These are phyloP conservation scores for Irpex sp. DNA, from an alignment of 1,284 basidiomycete genomes.

Conservation along the genomic window DNA sequence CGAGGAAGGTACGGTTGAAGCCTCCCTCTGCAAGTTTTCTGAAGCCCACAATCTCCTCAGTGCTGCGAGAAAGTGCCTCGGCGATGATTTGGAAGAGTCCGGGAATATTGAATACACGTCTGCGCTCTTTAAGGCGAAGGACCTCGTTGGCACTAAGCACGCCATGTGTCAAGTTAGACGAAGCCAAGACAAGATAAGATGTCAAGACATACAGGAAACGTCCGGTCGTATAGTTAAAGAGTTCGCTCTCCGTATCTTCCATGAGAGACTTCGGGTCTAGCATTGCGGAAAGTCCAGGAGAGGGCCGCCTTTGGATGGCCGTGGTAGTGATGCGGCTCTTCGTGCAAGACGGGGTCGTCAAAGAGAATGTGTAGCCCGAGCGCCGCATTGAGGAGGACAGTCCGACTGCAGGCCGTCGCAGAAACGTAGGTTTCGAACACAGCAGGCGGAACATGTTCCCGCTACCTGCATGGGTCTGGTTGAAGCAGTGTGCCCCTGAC, in stretches of 20 bases:
- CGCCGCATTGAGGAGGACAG: no score
- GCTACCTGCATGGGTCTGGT: no score
- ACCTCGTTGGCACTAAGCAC: slow-evolving; percentile 33
- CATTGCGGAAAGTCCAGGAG: no score
- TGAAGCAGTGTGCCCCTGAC: no score
- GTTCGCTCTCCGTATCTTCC: slow-evolving; percentile 24
- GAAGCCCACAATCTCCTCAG: slow-evolving; percentile 29
- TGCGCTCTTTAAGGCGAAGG: slow-evolving; percentile 41
- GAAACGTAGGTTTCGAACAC: no score
- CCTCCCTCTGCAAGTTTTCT: slow-evolving; percentile 39
- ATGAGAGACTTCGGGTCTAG: slow-evolving; percentile 19
- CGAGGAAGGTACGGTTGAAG: slow-evolving; percentile 38
- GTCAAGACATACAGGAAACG: slow-evolving; percentile 23
- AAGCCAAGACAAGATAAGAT: slow-evolving; percentile 21
- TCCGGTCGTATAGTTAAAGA: slow-evolving; percentile 39
- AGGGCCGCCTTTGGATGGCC: no score
- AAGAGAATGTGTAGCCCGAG: no score
- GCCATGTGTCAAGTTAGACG: slow-evolving; percentile 13
- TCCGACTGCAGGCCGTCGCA: no score
- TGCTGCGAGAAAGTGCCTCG: slow-evolving; percentile 31
- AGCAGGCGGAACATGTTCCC: no score
- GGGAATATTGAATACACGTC: slow-evolving; percentile 33
- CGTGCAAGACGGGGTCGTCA: no score
- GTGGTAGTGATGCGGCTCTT: no score
- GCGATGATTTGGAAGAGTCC: slow-evolving; percentile 39